Base-by-base conservation (phyloP, 2,329 filamentous ascomycete species). In the Aureobasidium sp. region DNA sequence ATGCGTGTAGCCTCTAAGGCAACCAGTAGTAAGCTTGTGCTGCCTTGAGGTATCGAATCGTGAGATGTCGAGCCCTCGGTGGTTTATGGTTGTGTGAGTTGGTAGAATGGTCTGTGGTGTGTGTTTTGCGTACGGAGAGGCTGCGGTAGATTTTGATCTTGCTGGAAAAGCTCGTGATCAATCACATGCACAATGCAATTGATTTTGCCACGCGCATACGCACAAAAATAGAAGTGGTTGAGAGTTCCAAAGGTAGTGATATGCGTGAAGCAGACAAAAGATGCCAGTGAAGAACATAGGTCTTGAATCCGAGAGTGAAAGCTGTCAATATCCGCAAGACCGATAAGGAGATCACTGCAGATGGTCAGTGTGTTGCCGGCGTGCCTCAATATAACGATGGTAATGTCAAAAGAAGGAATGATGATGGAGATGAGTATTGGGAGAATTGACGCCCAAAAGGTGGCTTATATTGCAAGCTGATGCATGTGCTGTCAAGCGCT, bases 401-500 rank as follows among this genome's bases (percentile, higher is more conserved):
- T 21, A 6, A 25, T 9, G 25, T 44, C 21, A 5, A 15, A 44
- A 39, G 5, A 39, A 3, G 15, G 21, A 11, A 21, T 3, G 27
- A 3, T 10, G 11, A 5, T 27, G 41, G 10, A 11, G 6, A 25
- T 2, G 25, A 3, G 15, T 32, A 25, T n/a, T 13, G 27, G 9
- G 16, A 8, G 21, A 25, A 7, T 36, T 54, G 50, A 54, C 15
- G 37, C 50, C 50, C 50, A 30, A 54, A 25, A 52, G 11, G 21
- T 21, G 21, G 21, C 37, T 54, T 54, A 53, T 54, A 54, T 30
- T 41, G 27, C 9, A 34, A 53, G 36, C 34, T 30, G 34, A 54
- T 54, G 50, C 50, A 54, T 54, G 50, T 42, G 50, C 50, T 54
- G 50, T 54, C 50, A 54, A 54, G 50, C 50, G 50, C 50, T 54